Percentiles rank a stretch among this genome's conserved stretches.
These are phyloP conservation scores for Schizosaccharomyces lindneri DNA, from an alignment of 805 yeast species.

Conservation along the genomic window DNA sequence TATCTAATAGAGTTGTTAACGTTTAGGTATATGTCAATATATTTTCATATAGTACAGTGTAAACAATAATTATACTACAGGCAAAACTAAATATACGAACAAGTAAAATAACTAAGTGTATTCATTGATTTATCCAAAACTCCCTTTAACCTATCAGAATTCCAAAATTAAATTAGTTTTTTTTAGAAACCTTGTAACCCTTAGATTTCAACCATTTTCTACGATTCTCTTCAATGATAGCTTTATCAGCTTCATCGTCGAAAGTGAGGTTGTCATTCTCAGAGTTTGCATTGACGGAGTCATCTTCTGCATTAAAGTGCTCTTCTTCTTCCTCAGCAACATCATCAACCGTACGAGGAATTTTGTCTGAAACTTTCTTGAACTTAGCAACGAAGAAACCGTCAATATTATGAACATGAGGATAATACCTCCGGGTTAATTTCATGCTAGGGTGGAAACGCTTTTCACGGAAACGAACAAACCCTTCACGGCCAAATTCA, in stretches of 20 bases:
- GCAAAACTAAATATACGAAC: no score
- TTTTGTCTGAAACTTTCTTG: slow-evolving; percentile 31
- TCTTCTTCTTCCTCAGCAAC: slow-evolving; percentile 2
- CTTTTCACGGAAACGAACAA: slow-evolving; percentile 80
- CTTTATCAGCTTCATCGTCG: slow-evolving; percentile 2
- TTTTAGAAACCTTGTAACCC: slow-evolving; percentile 51
- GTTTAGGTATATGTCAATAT: no score
- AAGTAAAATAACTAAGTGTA: no score
- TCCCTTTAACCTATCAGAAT: no score
- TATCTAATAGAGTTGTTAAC: neutral
- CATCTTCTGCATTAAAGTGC: slow-evolving; percentile 1
- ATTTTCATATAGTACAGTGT: no score
- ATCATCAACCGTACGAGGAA: neutral
- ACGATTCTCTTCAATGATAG: neutral
- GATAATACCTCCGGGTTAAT: slow-evolving; percentile 84
- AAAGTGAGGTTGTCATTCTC: neutral
- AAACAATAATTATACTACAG: no score
- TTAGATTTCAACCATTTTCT: slow-evolving; percentile 20
- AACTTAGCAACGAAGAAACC: slow-evolving; percentile 96
- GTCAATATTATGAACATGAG: slow-evolving; percentile 94
- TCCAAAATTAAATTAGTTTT: neutral
- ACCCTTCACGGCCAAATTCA: slow-evolving; percentile 87
- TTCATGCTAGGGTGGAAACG: slow-evolving; percentile 53
- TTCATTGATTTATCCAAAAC: no score
- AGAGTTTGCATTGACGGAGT: neutral